Evolutionary conservation across 1,284 basidiomycete genomes (phyloP).

Genomic region (Irpex lacteus): DNA sequence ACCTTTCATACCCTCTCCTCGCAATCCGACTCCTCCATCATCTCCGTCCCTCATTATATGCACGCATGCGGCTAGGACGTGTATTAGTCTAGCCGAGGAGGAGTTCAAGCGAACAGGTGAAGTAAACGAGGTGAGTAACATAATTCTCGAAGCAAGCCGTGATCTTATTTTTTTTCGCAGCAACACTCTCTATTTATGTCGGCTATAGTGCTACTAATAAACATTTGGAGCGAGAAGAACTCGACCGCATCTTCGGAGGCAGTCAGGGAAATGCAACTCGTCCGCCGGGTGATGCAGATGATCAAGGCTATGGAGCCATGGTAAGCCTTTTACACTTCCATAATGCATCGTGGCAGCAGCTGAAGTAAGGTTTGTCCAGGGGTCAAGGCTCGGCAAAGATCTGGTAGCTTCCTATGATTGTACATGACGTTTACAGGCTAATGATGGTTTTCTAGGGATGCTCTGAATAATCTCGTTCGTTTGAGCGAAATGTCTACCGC

Average conservation of each 20-base stretch:
- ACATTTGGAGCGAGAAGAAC: constrained; percentile 58
- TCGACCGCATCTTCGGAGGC: neutral
- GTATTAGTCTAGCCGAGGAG: constrained; percentile 44
- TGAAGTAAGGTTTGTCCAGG: neutral
- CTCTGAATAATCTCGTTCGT: neutral
- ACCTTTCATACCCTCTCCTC: constrained; percentile 49
- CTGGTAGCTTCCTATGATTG: neutral
- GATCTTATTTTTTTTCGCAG: neutral
- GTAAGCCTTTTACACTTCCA: neutral
- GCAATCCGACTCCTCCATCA: constrained; percentile 17
- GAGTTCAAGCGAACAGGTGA: neutral
- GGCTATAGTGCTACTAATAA: constrained; percentile 61
- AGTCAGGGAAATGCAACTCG: neutral
- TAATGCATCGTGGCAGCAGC: too few relatives aligned
- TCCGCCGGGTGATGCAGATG: neutral
- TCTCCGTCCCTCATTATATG: constrained; percentile 57
- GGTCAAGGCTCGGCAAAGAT: neutral
- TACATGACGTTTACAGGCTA: neutral
- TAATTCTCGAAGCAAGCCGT: neutral
- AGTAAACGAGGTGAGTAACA: neutral
- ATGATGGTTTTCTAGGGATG: neutral
- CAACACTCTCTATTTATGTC: neutral
- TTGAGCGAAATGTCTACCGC: neutral
- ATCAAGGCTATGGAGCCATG: neutral
- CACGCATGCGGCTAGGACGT: constrained; percentile 52